Percentiles rank a stretch among this genome's conserved stretches.
Conservation (phyloP, 108 stramenopile genomes). For the Cyclotella baltica region DNA sequence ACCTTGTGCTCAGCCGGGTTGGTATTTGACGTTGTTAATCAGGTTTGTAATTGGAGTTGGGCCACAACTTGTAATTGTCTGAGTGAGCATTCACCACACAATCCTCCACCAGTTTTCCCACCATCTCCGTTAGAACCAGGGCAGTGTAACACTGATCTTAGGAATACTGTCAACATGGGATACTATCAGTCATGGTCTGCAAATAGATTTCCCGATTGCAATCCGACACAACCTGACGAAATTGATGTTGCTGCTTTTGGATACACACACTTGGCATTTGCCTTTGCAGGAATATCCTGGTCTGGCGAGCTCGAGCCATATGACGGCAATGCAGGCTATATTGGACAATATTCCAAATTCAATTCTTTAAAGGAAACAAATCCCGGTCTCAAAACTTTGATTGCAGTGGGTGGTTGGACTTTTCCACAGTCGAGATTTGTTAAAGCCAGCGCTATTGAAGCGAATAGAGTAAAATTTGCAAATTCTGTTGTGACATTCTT, state of each 20-base stretch:
- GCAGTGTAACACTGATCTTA: background rate
- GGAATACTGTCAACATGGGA: constrained; percentile 36
- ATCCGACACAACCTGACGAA: constrained; percentile 10
- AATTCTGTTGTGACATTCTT: constrained; percentile 37
- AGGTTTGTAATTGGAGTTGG: constrained; percentile 26
- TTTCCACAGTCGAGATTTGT: constrained; percentile 25
- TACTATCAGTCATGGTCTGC: constrained; percentile 35
- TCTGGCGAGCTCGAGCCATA: constrained; percentile 28
- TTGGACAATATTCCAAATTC: constrained; percentile 14
- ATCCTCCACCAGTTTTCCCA: too few relatives aligned
- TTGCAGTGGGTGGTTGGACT: constrained; percentile 36
- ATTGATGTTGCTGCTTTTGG: constrained; percentile 28
- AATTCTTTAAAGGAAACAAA: constrained; percentile 24
- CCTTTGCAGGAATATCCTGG: constrained; percentile 18
- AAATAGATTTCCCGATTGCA: constrained; percentile 9
- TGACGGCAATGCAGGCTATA: constrained; percentile 1
- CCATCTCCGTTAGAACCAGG: constrained; percentile 6
- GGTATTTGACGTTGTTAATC: constrained; percentile 16
- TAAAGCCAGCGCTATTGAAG: constrained; percentile 15
- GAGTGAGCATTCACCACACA: too few relatives aligned
- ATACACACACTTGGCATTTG: constrained; percentile 36
- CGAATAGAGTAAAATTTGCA: constrained; percentile 29
- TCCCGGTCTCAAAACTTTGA: constrained; percentile 32
- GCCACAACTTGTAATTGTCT: constrained; percentile 17
- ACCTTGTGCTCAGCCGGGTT: constrained; percentile 7